Base-by-base conservation (phyloP, 2,329 filamentous ascomycete genomes). In the Fusarium anguioides region DNA sequence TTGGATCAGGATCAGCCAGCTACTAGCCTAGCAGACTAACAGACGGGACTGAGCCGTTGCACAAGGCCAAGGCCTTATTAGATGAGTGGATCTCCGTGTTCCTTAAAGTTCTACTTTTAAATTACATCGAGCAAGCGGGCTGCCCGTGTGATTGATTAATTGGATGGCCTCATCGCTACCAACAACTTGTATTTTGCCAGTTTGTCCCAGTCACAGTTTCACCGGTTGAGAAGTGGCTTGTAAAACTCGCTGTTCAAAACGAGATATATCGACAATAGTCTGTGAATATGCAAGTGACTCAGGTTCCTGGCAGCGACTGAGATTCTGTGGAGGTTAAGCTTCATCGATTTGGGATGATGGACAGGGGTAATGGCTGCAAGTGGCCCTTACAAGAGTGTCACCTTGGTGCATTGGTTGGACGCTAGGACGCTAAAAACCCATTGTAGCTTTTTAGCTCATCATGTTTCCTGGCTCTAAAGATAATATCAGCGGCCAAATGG, bases 41-140 rank as follows among this genome's bases (percentile, higher is more conserved):
- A 69, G 57, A 61, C 53, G 68, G 65, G 57, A 70, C 60, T 64
- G 49, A 71, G 57, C 56, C 59, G 55, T 61, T 56, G 61, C 41
- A 51, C 53, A 66, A 66, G 57, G 66, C 49, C 64, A 66, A 54
- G 64, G 55, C 60, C 53, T 60, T 48, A 58, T 48, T 44, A 54
- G 66, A 67, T 52, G 64, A 73, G 71, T 69, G 70, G 66, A 66
- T 50, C 60, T 57, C 42, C 45, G 56, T 41, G 51, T 69, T 64
- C 66, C 69, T 70, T 64, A 60, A 59, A 59, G 60, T 63, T 71
- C 68, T 74, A 62, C 63, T 64, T 69, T 74, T 72, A 72, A 73
- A 72, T 74, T 72, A 68, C 68, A 40, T 66, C 44, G 52, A 59
- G 65, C 53, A 54, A 50, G 61, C 45, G 59, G 69, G 69, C 51